A percentile compares a stretch with the other conserved stretches of the same genome.
Evolutionary conservation across 148 eudicot genomes (phyloP).

Genomic region (Cornus suecica): DNA sequence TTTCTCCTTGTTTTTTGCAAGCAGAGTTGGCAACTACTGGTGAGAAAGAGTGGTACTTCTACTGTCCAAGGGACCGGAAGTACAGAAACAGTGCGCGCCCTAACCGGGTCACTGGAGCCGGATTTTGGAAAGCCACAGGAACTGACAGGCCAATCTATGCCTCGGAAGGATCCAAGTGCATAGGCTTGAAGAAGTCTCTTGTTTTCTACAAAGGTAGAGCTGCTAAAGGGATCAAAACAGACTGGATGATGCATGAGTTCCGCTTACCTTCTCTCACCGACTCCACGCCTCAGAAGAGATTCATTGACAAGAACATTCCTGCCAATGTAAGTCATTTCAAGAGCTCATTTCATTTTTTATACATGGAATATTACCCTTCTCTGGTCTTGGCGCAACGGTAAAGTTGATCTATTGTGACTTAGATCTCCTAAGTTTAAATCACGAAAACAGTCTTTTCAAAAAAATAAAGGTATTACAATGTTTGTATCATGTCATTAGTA

Average conservation of each 20-base stretch:
- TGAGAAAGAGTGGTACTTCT: slow-evolving; percentile 57
- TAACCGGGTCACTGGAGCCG: slow-evolving; percentile 44
- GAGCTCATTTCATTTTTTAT: not conserved
- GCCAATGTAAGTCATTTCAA: not conserved
- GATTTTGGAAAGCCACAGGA: slow-evolving; percentile 57
- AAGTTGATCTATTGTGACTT: no score
- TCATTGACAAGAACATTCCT: not conserved
- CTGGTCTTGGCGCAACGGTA: no score
- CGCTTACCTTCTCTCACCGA: not conserved
- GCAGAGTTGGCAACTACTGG: slow-evolving; percentile 34
- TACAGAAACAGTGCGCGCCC: slow-evolving; percentile 50
- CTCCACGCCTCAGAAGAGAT: not conserved
- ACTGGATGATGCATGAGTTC: not conserved
- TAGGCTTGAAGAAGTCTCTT: not conserved
- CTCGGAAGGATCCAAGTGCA: slow-evolving; percentile 13
- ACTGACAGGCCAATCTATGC: slow-evolving; percentile 46
- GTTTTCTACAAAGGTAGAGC: slow-evolving; percentile 13
- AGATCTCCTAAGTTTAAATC: no score
- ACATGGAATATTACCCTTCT: not conserved
- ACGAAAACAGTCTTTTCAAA: no score
- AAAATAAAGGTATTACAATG: no score
- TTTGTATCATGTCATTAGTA: no score
- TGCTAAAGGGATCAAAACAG: slow-evolving; percentile 22
- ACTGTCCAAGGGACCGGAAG: slow-evolving; percentile 44
- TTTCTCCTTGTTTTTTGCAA: not conserved